Base-by-base conservation (phyloP, 805 yeast genomes). In the Ogataea pilisensis region DNA sequence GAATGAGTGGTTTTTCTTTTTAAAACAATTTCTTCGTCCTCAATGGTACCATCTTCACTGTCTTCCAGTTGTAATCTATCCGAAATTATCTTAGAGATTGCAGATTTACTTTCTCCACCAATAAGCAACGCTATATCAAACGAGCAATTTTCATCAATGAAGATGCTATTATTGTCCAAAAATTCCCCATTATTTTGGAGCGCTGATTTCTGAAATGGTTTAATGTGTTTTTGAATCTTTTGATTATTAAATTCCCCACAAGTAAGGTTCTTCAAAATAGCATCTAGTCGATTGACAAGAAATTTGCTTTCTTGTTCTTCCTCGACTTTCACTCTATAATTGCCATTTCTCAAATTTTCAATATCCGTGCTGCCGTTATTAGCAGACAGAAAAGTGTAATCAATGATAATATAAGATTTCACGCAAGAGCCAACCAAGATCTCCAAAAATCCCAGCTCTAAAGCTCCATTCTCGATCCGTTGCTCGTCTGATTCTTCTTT, bases 381-480 rank as follows among this genome's bases (percentile, higher is more conserved):
- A 22, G 7, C 26, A 22, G 9, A 22, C 7, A 22, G 7, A 22
- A 7, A 17, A 8, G 16, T 16, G 18, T 22, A 31, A 11, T 38
- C 35, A 16, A 34, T 29, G 13, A 32, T 11, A 13, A 38, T 31
- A 19, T 31, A 42, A 19, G 31, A 28, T 4, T 25, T 18, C 18
- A 42, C 6, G 4, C 35, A 34, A 20, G 31, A 30, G 6, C 36
- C 42, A 17, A 42, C 29, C 4, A 42, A 24, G 3, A 38, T 28
- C 13, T 42, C 45, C 16, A 42, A 25, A 31, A 42, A 34, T 3
- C 42, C 42, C 9, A 42, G 20, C 8, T 33, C 31, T 14, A 41
- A 21, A 2, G 16, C 31, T 3, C 25, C 31, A 2, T 22, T 8
- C 22, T 29, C 29, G 17, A 37, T 37, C 16, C n/a, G 9, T 21